Base-by-base conservation (phyloP, 2,329 filamentous ascomycete species). In the Huntiella bhutanensis region DNA sequence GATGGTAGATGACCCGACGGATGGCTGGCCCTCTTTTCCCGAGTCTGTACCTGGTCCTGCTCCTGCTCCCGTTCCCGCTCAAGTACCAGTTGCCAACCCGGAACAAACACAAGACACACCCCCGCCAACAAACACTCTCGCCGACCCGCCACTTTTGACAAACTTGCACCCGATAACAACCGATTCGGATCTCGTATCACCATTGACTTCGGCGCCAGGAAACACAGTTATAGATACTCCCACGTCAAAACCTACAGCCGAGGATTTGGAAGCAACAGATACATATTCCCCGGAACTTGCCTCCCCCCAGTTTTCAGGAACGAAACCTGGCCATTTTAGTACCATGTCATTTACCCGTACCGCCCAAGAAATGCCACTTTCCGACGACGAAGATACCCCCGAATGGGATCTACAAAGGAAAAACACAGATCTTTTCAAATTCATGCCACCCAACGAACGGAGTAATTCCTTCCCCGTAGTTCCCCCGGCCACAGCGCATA, bases 401-500 rank as follows among this genome's bases (percentile, higher is more conserved):
- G 73, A 77, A 51, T 77, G 70, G 69, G 69, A 60, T 43, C 54
- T 73, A 1, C 61, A 67, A 10, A 66, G 66, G 46, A 63, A 65
- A 28, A 65, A 71, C 45, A 68, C 68, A 1, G 72, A 79, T 48
- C 69, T 69, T 2, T 77, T 75, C 59, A 70, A 69, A 50, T 71
- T 73, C 52, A 73, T 79, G 70, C 61, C 70, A 6, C 62, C 67
- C 2, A 68, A 60, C 43, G 68, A 75, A 46, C 64, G 72, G 54
- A 72, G 73, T 36, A 80, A 80, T 55, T 79, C 75, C 0, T 80
- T 80, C 51, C 75, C 76, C 1, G 58, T 60, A 8, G 71, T 77
- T 1, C 70, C 73, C 8, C 49, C 49, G 16, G 47, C 47, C 17
- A n/a, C 49, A 34, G 42, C 33, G 28, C 34, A 45, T 33, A 43